These are phyloP conservation scores for Lecanicillium sp. DNA, from an alignment of 2,329 filamentous ascomycete genomes.

Conservation along the genomic window DNA sequence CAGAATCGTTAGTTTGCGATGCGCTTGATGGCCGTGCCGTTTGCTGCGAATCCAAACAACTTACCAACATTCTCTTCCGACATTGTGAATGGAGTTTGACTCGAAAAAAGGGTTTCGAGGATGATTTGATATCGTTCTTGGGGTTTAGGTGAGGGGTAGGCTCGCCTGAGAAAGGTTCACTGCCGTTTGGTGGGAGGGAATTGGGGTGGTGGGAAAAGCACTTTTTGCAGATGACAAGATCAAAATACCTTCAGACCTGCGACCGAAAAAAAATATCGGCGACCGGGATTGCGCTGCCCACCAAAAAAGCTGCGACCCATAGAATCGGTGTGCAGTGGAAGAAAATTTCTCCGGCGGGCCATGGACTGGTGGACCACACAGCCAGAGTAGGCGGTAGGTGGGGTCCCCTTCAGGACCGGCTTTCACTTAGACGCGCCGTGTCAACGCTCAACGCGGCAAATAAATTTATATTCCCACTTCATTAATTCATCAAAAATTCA, in stretches of 20 bases:
- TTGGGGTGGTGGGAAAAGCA: constrained; percentile 2
- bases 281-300: constrained; percentile 1
- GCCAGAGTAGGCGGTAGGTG: too few species aligned
- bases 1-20: constrained; percentile 2
- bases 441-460: background rate
- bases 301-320: background rate
- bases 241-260: background rate
- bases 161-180: constrained; percentile 44
- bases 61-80: constrained; percentile 19
- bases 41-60: background rate
- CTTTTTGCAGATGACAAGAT: constrained; percentile 7
- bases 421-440: background rate
- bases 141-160: constrained; percentile 14
- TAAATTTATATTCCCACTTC: background rate
- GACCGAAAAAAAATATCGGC: constrained; percentile 8
- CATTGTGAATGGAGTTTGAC: constrained; percentile 10
- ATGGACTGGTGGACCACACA: too few species aligned
- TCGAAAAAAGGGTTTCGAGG: background rate
- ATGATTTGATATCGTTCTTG: background rate
- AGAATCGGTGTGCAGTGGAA: background rate
- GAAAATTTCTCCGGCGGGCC: constrained; percentile 4
- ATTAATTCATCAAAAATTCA: too few species aligned
- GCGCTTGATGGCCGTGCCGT: too few species aligned
- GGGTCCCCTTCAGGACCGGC: too few species aligned
- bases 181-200: constrained; percentile 30